A percentile compares a stretch with the other conserved stretches of the same genome.
Conservation (phyloP, 208 protist species). For the Trichomonas gallinae region DNA sequence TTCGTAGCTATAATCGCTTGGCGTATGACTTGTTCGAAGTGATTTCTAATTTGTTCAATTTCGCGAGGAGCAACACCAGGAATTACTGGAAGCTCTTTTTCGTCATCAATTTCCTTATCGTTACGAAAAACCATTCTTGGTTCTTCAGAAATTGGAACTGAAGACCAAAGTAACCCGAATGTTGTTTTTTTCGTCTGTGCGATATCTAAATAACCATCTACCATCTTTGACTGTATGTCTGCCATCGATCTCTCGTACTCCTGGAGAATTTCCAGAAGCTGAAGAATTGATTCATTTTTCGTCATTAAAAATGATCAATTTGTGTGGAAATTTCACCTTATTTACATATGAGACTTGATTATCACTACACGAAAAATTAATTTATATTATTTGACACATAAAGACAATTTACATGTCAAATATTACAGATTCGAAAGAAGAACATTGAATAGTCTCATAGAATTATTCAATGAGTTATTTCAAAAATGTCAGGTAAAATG, state of each 20-base stretch:
- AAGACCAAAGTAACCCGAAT: neutral
- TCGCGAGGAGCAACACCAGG: neutral
- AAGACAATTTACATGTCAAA: too few relatives aligned
- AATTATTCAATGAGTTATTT: too few relatives aligned
- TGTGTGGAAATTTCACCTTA: too few relatives aligned
- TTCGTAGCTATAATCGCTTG: neutral
- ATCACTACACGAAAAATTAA: too few relatives aligned
- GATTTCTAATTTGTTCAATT: neutral
- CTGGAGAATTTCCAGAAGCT: neutral
- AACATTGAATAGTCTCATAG: too few relatives aligned
- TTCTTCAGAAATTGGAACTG: neutral
- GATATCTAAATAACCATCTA: neutral
- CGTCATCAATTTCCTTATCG: neutral
- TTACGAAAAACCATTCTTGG: neutral
- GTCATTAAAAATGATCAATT: too few relatives aligned
- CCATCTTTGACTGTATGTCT: neutral
- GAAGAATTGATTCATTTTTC: neutral
- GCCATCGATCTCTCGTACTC: neutral
- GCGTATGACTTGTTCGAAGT: neutral
- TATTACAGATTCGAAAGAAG: too few relatives aligned
- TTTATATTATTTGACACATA: too few relatives aligned
- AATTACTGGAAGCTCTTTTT: neutral
- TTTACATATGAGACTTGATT: too few relatives aligned
- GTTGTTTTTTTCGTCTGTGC: neutral
- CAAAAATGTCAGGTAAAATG: too few relatives aligned